phyloP scores from a whole-genome alignment of 192 early-diverging fungal genomes.

The Rhizophagus clarus region DNA sequence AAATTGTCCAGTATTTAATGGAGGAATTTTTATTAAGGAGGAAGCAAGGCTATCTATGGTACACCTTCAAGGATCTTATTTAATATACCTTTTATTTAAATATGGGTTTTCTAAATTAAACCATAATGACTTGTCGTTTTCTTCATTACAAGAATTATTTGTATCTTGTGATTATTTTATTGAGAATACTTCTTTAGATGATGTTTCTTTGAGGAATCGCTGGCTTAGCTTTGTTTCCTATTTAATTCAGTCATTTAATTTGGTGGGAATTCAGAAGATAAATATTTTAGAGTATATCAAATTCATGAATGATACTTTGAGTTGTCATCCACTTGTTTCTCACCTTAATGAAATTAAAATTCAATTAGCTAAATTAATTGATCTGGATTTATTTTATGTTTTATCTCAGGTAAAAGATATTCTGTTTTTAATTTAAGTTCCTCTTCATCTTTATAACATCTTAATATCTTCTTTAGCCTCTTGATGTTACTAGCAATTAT shows the following conservation, averaged over 20 bases:
- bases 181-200: constrained; percentile 50
- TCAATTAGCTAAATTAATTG: neutral
- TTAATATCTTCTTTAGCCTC: constrained; percentile 5
- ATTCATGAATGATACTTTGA: neutral
- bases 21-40: constrained; percentile 55
- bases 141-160: constrained; percentile 30
- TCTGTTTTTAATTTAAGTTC: neutral
- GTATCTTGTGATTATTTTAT: constrained; percentile 53
- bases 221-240: constrained; percentile 44
- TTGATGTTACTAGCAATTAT: constrained; percentile 21
- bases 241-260: neutral
- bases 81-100: constrained; percentile 46
- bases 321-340: neutral
- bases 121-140: neutral
- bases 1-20: constrained; percentile 50
- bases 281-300: neutral
- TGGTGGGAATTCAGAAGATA: neutral
- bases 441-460: neutral
- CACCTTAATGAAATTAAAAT: constrained; percentile 2
- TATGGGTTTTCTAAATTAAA: constrained; percentile 26
- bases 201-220: constrained; percentile 41
- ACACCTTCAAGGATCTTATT: constrained; percentile 55
- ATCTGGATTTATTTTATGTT: neutral
- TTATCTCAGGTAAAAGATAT: neutral
- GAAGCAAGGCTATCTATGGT: constrained; percentile 59